Conservation (phyloP, 2,329 filamentous ascomycete genomes). For the Fusarium sp. region DNA sequence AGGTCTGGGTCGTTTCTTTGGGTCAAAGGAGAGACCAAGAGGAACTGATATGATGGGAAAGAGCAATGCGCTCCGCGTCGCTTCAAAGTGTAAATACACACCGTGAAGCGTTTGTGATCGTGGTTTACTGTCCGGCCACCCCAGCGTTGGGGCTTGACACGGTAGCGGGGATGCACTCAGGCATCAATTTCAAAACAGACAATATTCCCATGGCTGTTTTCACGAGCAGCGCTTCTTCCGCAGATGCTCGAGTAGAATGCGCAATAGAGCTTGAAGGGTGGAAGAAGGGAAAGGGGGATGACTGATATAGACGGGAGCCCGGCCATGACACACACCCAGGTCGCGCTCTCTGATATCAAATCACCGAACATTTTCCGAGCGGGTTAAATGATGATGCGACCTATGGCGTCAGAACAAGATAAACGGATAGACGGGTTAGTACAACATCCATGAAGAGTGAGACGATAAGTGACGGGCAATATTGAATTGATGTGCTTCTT, state of each 20-base stretch:
- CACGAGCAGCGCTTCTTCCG: conserved; percentile 28
- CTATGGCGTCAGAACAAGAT: conserved; percentile 24
- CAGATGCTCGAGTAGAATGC: conserved; percentile 37
- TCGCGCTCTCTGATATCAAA: conserved; percentile 37
- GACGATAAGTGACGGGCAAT: conserved; percentile 13
- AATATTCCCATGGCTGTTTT: conserved; percentile 38
- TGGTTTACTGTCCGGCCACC: conserved; percentile 58
- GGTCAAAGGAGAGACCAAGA: neutral
- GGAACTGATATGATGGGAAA: conserved; percentile 5
- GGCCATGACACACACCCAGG: conserved; percentile 13
- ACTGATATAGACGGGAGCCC: conserved; percentile 15
- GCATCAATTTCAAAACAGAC: conserved; percentile 25
- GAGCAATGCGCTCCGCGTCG: conserved; percentile 34
- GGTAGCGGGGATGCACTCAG: conserved; percentile 33
- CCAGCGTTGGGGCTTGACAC: conserved; percentile 65
- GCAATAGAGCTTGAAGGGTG: conserved; percentile 21
- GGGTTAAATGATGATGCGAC: conserved; percentile 42
- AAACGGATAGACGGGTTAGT: neutral
- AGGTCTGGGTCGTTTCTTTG: neutral
- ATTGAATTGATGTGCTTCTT: conserved; percentile 20
- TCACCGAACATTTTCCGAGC: conserved; percentile 42
- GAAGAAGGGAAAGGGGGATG: conserved; percentile 28
- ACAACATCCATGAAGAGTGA: neutral
- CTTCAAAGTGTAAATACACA: conserved; percentile 39
- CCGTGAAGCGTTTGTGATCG: conserved; percentile 40